Percentiles rank a stretch among this genome's conserved stretches.
Evolutionary conservation across 495 filamentous ascomycete genomes (phyloP).

Genomic region (Chaetomium tenue): DNA sequence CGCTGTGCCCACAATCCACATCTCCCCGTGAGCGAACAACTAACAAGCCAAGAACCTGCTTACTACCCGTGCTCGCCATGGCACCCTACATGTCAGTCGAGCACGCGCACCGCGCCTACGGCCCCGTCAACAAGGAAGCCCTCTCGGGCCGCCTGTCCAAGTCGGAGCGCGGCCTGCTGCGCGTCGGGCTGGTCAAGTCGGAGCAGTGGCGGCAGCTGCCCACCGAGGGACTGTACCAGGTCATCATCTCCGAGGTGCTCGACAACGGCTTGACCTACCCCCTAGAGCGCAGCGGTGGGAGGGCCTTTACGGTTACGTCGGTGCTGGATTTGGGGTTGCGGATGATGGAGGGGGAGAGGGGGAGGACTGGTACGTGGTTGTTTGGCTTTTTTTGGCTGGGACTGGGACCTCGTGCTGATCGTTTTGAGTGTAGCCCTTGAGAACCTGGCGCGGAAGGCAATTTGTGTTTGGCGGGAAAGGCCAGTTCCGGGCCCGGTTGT

Average conservation of each 20-base stretch:
- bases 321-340: conserved; percentile 28
- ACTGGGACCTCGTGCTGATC: conserved; percentile 1
- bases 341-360: conserved; percentile 26
- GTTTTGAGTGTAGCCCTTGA: conserved; percentile 17
- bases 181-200: conserved; percentile 12
- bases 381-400: too few species aligned
- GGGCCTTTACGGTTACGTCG: conserved; percentile 22
- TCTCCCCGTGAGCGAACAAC: neutral
- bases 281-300: conserved; percentile 21
- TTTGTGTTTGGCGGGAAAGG: conserved; percentile 24
- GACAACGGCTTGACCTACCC: conserved; percentile 16
- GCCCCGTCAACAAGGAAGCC: conserved; percentile 7
- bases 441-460: conserved; percentile 23
- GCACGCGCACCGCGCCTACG: conserved; percentile 12
- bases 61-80: conserved; percentile 13
- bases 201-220: conserved; percentile 13
- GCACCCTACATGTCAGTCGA: conserved; percentile 6
- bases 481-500: conserved; percentile 8
- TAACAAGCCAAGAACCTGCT: neutral
- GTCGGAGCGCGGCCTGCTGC: conserved; percentile 4
- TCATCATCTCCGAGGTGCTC: conserved; percentile 27
- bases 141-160: neutral
- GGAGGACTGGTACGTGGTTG: conserved; percentile 16
- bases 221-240: conserved; percentile 25
- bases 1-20: too few species aligned